These are phyloP conservation scores for Annulohypoxylon bovei DNA, from an alignment of 495 filamentous ascomycete genomes.

Conservation along the genomic window DNA sequence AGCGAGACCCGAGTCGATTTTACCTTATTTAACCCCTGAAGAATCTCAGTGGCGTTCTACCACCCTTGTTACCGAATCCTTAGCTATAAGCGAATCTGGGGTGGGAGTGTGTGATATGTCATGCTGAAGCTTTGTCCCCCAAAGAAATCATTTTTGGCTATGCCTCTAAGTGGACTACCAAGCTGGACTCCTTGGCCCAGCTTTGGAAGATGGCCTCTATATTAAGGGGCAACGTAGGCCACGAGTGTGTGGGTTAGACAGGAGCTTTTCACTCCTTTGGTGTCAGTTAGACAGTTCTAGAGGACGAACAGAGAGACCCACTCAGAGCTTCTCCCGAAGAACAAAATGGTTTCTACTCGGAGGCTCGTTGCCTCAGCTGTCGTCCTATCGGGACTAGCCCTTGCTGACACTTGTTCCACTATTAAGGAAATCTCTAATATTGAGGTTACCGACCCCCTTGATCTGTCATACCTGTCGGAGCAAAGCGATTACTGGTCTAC, in stretches of 20 bases:
- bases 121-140: constrained; percentile 18
- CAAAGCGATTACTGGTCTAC: constrained; percentile 61
- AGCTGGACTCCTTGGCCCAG: not conserved
- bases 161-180: not conserved
- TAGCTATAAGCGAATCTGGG: constrained; percentile 14
- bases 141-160: not conserved
- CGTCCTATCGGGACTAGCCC: constrained; percentile 30
- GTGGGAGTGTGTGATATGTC: constrained; percentile 20
- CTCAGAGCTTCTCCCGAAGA: not conserved
- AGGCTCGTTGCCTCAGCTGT: constrained; percentile 20
- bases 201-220: constrained; percentile 7
- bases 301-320: not conserved
- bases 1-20: not conserved
- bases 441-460: constrained; percentile 45
- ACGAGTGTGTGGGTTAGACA: not conserved
- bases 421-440: constrained; percentile 45
- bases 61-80: constrained; percentile 23
- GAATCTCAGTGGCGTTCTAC: constrained; percentile 1
- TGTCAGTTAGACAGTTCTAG: not conserved
- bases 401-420: constrained; percentile 50
- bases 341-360: constrained; percentile 30
- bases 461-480: constrained; percentile 48
- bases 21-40: not conserved
- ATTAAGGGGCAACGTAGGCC: constrained; percentile 18
- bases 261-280: not conserved